These are phyloP conservation scores for Verticillium nonalfalfae DNA, from an alignment of 2,329 filamentous ascomycete genomes.

Conservation along the genomic window DNA sequence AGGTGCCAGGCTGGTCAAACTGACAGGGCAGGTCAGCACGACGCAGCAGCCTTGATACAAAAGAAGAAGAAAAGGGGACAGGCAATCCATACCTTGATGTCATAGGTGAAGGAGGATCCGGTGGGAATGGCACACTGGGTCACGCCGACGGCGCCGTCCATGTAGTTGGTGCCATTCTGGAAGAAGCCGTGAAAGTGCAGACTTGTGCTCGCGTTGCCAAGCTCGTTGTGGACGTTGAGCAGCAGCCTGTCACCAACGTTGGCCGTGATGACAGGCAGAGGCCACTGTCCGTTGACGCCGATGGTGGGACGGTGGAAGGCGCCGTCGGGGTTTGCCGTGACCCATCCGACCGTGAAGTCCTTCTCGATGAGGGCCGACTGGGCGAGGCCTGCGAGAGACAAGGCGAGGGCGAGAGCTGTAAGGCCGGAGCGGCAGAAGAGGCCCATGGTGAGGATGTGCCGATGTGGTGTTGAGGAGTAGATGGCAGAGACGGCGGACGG, in stretches of 20 bases:
- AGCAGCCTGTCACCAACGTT: slow-evolving; percentile 45
- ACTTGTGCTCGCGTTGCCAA: slow-evolving; percentile 45
- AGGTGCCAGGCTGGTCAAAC: slow-evolving; percentile 27
- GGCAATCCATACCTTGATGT: slow-evolving; percentile 39
- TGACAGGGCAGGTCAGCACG: background rate
- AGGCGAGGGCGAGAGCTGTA: background rate
- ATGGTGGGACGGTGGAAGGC: slow-evolving; percentile 48
- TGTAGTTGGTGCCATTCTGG: slow-evolving; percentile 48
- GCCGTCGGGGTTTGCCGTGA: slow-evolving; percentile 55
- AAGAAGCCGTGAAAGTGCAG: slow-evolving; percentile 57
- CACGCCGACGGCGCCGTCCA: slow-evolving; percentile 53
- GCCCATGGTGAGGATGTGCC: background rate
- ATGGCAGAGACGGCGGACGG: background rate
- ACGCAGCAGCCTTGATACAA: too few species aligned
- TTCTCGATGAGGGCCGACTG: slow-evolving; percentile 36
- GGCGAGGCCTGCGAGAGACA: background rate
- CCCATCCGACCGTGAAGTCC: slow-evolving; percentile 57
- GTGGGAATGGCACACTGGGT: slow-evolving; percentile 52
- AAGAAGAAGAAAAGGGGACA: background rate
- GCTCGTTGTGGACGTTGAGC: slow-evolving; percentile 40
- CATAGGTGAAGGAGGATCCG: slow-evolving; percentile 47
- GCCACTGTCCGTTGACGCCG: slow-evolving; percentile 61
- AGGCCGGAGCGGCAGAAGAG: background rate
- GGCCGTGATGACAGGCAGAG: slow-evolving; percentile 52
- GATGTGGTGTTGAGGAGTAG: background rate